These are phyloP conservation scores for Botrytis paeoniae DNA, from an alignment of 2,329 filamentous ascomycete genomes.

Conservation along the genomic window DNA sequence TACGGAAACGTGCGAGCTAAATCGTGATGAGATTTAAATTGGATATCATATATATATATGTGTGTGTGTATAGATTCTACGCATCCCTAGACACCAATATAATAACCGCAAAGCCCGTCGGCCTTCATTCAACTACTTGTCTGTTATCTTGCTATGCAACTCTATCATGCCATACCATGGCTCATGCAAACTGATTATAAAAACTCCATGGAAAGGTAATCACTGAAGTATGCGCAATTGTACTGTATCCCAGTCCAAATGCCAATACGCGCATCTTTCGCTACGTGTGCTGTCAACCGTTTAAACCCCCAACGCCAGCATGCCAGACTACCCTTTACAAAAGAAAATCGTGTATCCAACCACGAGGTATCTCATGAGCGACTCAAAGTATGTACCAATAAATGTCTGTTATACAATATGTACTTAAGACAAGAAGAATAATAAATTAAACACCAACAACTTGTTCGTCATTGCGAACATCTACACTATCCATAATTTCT, in stretches of 20 bases:
- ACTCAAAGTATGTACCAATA: background rate
- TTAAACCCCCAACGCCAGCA: background rate
- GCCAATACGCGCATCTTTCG: background rate
- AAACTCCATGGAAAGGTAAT: background rate
- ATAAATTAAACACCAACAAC: conserved; percentile 21
- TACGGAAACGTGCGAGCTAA: background rate
- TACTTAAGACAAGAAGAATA: background rate
- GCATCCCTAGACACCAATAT: background rate
- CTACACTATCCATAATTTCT: conserved; percentile 18
- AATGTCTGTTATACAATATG: background rate
- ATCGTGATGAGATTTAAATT: background rate
- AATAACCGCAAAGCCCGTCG: background rate
- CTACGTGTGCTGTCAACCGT: background rate
- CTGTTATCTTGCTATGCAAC: background rate
- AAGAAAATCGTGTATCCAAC: background rate
- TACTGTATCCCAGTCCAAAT: background rate
- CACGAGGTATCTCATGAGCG: background rate
- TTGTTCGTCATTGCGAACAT: conserved; percentile 28
- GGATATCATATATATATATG: background rate
- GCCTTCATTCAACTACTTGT: background rate
- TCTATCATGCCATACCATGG: background rate
- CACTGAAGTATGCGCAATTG: background rate
- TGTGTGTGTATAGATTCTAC: background rate
- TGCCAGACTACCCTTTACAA: background rate
- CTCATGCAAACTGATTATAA: background rate